Conservation (phyloP, 257 asterid species). For the Nicotiana tabacum region DNA sequence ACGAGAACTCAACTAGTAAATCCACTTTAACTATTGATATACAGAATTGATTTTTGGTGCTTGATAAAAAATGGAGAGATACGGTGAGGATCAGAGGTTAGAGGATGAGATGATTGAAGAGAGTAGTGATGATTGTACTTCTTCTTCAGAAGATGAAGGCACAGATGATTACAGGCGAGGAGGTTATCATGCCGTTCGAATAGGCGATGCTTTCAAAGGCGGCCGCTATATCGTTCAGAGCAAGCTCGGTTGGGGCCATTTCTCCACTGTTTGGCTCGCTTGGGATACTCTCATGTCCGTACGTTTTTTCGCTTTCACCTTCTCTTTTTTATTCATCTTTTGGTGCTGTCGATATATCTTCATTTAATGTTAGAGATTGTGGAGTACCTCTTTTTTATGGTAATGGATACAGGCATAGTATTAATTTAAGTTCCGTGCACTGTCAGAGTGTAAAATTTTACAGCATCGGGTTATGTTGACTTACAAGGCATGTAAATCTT, state of each 20-base stretch:
- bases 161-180: conserved; percentile 89
- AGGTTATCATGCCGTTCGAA: conserved; percentile 84
- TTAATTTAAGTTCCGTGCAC: too few relatives aligned
- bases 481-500: too few relatives aligned
- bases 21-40: background rate
- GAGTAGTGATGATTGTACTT: conserved; percentile 47
- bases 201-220: conserved; percentile 74
- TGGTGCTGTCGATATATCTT: background rate
- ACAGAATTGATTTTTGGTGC: background rate
- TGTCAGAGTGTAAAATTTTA: too few relatives aligned
- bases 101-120: conserved; percentile 22
- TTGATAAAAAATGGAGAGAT: background rate
- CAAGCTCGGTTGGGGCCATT: conserved; percentile 98
- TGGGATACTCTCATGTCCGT: conserved; percentile 72
- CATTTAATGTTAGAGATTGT: background rate
- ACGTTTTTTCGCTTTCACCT: background rate
- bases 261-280: conserved; percentile 95
- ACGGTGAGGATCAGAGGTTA: background rate
- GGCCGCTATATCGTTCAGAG: conserved; percentile 79
- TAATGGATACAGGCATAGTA: too few relatives aligned
- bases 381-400: background rate
- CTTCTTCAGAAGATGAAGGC: conserved; percentile 87
- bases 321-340: background rate
- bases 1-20: background rate
- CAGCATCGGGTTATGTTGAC: too few relatives aligned